Evolutionary conservation across 31 red algal genomes (phyloP).

Genomic region (Bonnemaisonia californica): DNA sequence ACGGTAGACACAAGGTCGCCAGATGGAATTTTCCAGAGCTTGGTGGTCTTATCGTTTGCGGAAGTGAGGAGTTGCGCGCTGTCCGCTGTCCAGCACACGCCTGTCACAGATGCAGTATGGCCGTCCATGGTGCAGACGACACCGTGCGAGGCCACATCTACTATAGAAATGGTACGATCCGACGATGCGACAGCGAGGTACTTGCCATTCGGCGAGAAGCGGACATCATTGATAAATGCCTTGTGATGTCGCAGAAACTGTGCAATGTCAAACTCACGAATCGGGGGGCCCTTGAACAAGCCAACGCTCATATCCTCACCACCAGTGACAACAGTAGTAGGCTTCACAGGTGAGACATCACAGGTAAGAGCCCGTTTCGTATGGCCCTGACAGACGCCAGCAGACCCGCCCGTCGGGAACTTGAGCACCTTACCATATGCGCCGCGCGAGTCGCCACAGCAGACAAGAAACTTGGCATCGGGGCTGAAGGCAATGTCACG

Average conservation of each 20-base stretch:
- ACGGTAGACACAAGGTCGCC: constrained; percentile 50
- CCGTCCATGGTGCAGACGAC: constrained; percentile 34
- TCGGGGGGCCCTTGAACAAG: constrained; percentile 71
- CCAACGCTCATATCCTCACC: constrained; percentile 78
- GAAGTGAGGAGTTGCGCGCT: constrained; percentile 40
- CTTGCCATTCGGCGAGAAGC: constrained; percentile 59
- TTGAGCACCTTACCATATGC: constrained; percentile 73
- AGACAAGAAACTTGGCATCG: constrained; percentile 57
- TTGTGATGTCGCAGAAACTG: constrained; percentile 59
- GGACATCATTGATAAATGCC: constrained; percentile 62
- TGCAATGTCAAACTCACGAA: constrained; percentile 58
- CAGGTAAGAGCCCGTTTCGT: constrained; percentile 48
- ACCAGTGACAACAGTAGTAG: constrained; percentile 29
- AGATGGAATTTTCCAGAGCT: constrained; percentile 48
- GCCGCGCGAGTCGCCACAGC: constrained; percentile 51
- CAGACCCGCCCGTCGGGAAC: constrained; percentile 50
- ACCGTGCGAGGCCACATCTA: constrained; percentile 36
- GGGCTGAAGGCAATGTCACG: constrained; percentile 64
- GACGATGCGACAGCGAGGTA: constrained; percentile 56
- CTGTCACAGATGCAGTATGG: constrained; percentile 68
- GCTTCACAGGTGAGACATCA: constrained; percentile 24
- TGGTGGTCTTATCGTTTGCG: constrained; percentile 71
- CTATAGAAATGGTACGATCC: constrained; percentile 43
- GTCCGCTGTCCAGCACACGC: constrained; percentile 52
- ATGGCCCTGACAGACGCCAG: constrained; percentile 70